A percentile compares a stretch with the other conserved stretches of the same genome.
Evolutionary conservation across 148 eudicot species (phyloP).

Genomic region (Chenopodium formosanum): DNA sequence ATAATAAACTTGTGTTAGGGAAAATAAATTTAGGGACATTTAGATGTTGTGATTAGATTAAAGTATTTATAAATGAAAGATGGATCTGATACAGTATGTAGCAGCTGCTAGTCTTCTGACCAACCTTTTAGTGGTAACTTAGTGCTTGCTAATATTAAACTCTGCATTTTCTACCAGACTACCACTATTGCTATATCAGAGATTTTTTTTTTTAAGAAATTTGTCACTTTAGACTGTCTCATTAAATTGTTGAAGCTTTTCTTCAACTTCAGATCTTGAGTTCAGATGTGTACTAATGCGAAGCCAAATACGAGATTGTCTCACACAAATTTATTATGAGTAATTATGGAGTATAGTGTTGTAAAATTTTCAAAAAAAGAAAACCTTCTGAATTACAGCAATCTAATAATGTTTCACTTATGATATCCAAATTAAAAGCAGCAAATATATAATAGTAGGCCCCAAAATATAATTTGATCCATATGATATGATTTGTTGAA

Average conservation of each 20-base stretch:
- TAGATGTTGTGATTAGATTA: neutral
- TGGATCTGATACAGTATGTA: slow-evolving; percentile 15
- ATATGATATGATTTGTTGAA: neutral
- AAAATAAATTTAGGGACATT: neutral
- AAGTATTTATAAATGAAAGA: neutral
- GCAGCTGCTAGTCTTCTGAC: slow-evolving; percentile 28
- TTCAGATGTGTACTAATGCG: no score
- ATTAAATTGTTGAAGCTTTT: neutral
- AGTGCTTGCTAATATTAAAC: slow-evolving; percentile 22
- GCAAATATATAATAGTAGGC: neutral
- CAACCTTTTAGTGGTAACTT: slow-evolving; percentile 31
- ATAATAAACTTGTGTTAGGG: neutral
- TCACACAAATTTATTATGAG: no score
- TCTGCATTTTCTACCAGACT: neutral
- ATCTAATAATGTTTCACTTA: neutral
- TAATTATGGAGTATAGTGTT: no score
- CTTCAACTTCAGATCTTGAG: neutral
- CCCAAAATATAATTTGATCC: neutral
- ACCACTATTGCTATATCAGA: slow-evolving; percentile 11
- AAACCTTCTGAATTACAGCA: neutral
- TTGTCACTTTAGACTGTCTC: neutral
- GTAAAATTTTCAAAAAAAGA: no score
- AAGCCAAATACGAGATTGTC: no score
- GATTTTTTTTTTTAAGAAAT: neutral
- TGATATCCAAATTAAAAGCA: neutral